These are phyloP conservation scores for Cydonia oblonga DNA, from an alignment of 331 rosid genomes.

Conservation along the genomic window DNA sequence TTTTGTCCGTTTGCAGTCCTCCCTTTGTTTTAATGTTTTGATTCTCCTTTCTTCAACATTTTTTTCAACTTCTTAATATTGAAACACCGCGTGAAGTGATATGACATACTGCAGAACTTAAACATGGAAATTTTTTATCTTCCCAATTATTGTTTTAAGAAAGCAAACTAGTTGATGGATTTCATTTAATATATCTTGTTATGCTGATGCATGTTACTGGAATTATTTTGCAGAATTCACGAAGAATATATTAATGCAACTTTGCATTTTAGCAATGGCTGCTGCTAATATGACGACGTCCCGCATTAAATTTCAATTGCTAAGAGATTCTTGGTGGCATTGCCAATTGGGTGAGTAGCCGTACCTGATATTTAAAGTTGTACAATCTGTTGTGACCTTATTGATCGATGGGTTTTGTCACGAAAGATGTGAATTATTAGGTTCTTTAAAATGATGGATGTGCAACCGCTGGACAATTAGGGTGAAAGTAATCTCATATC, in stretches of 20 bases:
- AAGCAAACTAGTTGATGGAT: background rate
- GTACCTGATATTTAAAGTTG: background rate
- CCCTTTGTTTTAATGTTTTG: background rate
- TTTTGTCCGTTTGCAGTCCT: background rate
- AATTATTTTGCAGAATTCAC: background rate
- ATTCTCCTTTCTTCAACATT: background rate
- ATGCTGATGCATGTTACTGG: background rate
- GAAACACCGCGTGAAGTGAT: too few relatives aligned
- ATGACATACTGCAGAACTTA: background rate
- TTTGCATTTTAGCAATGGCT: background rate
- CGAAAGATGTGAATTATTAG: background rate
- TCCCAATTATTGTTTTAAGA: background rate
- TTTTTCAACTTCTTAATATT: too few relatives aligned
- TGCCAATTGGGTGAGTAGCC: constrained; percentile 4
- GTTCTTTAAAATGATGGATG: constrained; percentile 3
- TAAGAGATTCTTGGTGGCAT: background rate
- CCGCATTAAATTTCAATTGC: background rate
- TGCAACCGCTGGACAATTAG: constrained; percentile 3
- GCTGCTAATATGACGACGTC: background rate
- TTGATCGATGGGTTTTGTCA: background rate
- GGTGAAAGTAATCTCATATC: background rate
- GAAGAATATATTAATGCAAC: background rate
- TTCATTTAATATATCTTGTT: background rate
- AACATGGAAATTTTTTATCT: background rate
- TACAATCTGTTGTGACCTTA: background rate